Conservation (phyloP, 148 eudicot species). For the Simmondsia chinensis region DNA sequence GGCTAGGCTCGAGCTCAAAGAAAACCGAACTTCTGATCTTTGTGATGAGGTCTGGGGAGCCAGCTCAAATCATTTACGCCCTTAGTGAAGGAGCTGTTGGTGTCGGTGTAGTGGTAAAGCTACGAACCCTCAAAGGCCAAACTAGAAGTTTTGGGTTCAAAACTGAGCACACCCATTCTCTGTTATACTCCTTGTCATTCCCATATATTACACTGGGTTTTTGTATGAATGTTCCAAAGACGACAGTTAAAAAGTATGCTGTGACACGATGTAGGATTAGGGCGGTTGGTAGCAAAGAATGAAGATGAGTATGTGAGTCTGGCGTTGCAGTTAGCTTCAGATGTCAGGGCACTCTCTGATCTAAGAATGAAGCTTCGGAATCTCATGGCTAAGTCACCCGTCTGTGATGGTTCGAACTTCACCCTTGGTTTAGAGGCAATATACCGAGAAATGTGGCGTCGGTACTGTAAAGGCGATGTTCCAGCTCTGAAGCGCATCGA, state of each 20-base stretch:
- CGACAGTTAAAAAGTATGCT: neutral
- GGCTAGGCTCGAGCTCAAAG: neutral
- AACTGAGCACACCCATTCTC: no score
- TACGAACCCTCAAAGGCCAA: no score
- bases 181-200: no score
- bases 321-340: conserved; percentile 75
- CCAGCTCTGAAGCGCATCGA: conserved; percentile 65
- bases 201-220: neutral
- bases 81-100: neutral
- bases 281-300: conserved; percentile 64
- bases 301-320: conserved; percentile 83
- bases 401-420: conserved; percentile 81
- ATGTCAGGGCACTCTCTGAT: conserved; percentile 54
- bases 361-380: conserved; percentile 70
- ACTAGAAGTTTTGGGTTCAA: no score
- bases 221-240: neutral
- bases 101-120: neutral
- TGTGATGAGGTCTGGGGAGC: neutral
- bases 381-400: conserved; percentile 83
- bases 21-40: neutral
- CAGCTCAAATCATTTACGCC: neutral
- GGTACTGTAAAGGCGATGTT: conserved; percentile 82
- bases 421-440: conserved; percentile 52
- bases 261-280: conserved; percentile 44
- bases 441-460: conserved; percentile 70